These are phyloP conservation scores for Rosa lucieae DNA, from an alignment of 306 rosid genomes.

Conservation along the genomic window DNA sequence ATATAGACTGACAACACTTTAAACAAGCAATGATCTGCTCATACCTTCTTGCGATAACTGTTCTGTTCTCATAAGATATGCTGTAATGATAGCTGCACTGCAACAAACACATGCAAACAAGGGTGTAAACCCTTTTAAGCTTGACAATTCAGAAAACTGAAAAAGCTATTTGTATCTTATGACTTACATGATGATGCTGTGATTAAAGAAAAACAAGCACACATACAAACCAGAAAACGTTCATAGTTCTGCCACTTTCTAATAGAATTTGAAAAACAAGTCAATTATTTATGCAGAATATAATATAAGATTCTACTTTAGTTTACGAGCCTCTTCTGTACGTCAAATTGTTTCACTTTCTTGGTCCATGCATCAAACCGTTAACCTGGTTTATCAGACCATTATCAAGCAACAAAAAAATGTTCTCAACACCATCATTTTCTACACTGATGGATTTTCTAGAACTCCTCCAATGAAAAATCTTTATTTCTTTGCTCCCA, in stretches of 20 bases:
- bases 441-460: not conserved
- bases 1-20: conserved; percentile 30
- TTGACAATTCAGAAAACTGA: conserved; percentile 21
- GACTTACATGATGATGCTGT: not conserved
- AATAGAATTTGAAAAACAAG: too few relatives aligned
- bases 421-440: not conserved
- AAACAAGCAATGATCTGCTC: conserved; percentile 35
- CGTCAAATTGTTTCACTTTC: too few relatives aligned
- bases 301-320: not conserved
- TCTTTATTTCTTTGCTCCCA: too few relatives aligned
- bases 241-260: too few relatives aligned
- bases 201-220: not conserved
- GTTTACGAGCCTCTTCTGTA: not conserved
- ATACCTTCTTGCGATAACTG: conserved; percentile 80
- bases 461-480: not conserved
- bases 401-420: not conserved
- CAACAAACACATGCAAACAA: conserved; percentile 46
- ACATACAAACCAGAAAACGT: not conserved
- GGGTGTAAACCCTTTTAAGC: conserved; percentile 22
- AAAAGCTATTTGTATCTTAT: not conserved
- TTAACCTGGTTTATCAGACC: not conserved
- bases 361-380: too few relatives aligned
- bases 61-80: conserved; percentile 89
- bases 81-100: conserved; percentile 91
- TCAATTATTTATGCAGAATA: not conserved